Evolutionary conservation across 768 basidiomycete species (phyloP), one percentile per base, ranked within the genome.

Genomic region (Pleurotus eryngii): DNA sequence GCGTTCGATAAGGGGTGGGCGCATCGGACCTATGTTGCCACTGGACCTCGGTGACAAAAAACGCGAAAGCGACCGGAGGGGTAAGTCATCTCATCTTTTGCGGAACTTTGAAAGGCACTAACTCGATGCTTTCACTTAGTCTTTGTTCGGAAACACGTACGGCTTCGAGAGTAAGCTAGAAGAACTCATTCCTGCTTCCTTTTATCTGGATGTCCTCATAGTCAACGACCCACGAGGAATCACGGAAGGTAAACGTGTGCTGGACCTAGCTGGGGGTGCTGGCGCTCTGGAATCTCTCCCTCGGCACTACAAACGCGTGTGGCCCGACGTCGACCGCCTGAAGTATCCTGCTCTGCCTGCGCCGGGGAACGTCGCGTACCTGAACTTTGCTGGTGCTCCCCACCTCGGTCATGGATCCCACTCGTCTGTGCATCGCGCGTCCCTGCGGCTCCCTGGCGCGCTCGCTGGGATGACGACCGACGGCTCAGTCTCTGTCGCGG

Each of bases 381-480:
- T 67, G 1, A 61, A 67, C 46, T 55, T 67, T 7, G 59, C 60
- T 8, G 61, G 61, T 14, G 49, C 64, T 8, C 59, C 60, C 43
- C 54, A 61, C 17, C 47, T 66, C 15, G 67, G 67, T 3, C 46
- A 56, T 15, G 67, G 67, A 7, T 57, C 61, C 46, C 67, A 68
- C 48, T 64, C 67, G 3, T 59, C 64, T 35, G 80, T 81, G 3
- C 72, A 74, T 59, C 70, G 70, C 18, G 73, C 70, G 1, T 65
- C 73, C 9, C 70, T 80, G 60, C 69, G 69, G 3, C 64, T 80
- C 1, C 76, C 81, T 9, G 65, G 64, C 1, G 63, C 70, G 14
- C 43, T 73, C 4, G 62, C 65, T 11, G 24, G 45, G 11, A 24
- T 50, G 47, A 65, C 70, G 38, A 62, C 38, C 14, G 66, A 66